Conservation (phyloP, 73 alveolate genomes). For the Stentor roeselii region DNA sequence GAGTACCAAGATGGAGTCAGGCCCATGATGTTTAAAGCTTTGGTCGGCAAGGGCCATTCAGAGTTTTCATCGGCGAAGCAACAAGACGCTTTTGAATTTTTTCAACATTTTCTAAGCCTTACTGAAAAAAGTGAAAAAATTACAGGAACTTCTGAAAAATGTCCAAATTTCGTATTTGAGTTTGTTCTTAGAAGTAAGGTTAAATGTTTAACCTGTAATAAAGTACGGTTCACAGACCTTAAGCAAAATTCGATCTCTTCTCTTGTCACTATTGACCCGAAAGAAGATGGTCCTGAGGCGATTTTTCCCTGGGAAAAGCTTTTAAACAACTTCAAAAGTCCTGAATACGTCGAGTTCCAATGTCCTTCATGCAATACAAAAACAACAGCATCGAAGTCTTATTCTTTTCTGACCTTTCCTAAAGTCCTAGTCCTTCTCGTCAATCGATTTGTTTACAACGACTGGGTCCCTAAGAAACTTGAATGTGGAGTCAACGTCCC, state of each 20-base stretch:
- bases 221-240: conserved; percentile 69
- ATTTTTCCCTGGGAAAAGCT: conserved; percentile 66
- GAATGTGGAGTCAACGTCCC: conserved; percentile 80
- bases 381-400: conserved; percentile 64
- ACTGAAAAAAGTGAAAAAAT: conserved; percentile 55
- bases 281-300: conserved; percentile 65
- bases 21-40: conserved; percentile 83
- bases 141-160: conserved; percentile 28
- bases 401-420: conserved; percentile 77
- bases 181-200: conserved; percentile 77
- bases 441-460: conserved; percentile 86
- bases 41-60: conserved; percentile 95
- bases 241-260: conserved; percentile 48
- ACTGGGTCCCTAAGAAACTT: conserved; percentile 98
- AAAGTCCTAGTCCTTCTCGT: conserved; percentile 76
- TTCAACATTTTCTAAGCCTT: conserved; percentile 71
- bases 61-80: conserved; percentile 92
- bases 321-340: conserved; percentile 70
- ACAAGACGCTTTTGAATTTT: conserved; percentile 99
- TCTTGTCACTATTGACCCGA: conserved; percentile 62
- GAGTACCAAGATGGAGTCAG: conserved; percentile 94
- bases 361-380: conserved; percentile 83
- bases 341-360: conserved; percentile 73
- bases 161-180: conserved; percentile 80
- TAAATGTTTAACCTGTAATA: conserved; percentile 87